Evolutionary conservation across 225 moss, liverwort and hornwort species (phyloP).

Genomic region (Physcomitrellopsis africana): DNA sequence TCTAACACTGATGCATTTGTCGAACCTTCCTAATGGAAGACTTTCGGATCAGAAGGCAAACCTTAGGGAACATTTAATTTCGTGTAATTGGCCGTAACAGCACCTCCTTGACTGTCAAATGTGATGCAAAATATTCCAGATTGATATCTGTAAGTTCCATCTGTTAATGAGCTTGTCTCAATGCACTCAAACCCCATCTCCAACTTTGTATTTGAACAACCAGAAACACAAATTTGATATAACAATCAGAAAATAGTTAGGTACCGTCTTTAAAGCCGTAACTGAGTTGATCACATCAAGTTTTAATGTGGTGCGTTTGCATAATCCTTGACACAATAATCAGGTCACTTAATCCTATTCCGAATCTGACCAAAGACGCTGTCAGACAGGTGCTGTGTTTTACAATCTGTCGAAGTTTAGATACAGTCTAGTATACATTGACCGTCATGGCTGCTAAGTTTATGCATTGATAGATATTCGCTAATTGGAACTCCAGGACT

Average conservation of each 20-base stretch:
- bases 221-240: neutral
- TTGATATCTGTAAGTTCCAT: neutral
- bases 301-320: neutral
- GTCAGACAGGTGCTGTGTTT: neutral
- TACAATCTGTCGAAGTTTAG: too few species aligned
- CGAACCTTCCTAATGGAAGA: neutral
- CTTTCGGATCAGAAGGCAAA: neutral
- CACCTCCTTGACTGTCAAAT: neutral
- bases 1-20: neutral
- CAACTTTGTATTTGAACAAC: neutral
- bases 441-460: too few species aligned
- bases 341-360: neutral
- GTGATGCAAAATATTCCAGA: neutral
- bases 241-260: too few species aligned
- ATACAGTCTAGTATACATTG: too few species aligned
- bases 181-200: neutral
- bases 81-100: too few species aligned
- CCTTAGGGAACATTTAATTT: neutral
- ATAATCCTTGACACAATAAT: too few species aligned
- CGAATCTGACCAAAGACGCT: neutral
- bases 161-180: neutral
- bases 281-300: neutral
- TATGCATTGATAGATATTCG: too few species aligned
- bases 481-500: neutral
- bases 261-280: neutral